A percentile compares a stretch with the other conserved stretches of the same genome.
phyloP scores from a whole-genome alignment of 2,329 filamentous ascomycete genomes.

The Stagonosporopsis rhizophila region DNA sequence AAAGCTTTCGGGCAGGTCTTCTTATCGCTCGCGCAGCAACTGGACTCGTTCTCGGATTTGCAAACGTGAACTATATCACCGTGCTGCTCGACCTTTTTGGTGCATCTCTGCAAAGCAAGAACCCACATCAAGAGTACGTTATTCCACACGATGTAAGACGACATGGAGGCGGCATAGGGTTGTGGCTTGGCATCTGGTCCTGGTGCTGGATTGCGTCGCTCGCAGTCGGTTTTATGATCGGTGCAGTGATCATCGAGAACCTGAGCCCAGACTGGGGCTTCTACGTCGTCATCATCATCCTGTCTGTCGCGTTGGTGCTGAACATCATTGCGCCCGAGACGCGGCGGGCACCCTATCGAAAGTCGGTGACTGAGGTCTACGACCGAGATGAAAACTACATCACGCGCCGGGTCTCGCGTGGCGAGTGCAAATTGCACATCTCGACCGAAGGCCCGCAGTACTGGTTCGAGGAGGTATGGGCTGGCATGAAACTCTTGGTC shows the following conservation, averaged over 20 bases:
- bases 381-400: conserved; percentile 55
- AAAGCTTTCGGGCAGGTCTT: conserved; percentile 66
- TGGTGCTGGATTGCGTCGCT: conserved; percentile 79
- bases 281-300: conserved; percentile 73
- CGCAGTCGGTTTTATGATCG: conserved; percentile 74
- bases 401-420: conserved; percentile 67
- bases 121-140: conserved; percentile 75
- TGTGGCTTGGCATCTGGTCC: conserved; percentile 71
- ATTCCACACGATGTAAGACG: conserved; percentile 72
- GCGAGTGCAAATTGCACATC: conserved; percentile 79
- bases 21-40: conserved; percentile 70
- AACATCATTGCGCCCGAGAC: conserved; percentile 77
- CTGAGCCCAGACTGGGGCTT: conserved; percentile 76
- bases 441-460: conserved; percentile 74
- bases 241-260: conserved; percentile 70
- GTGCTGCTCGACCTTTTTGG: conserved; percentile 78
- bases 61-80: conserved; percentile 77
- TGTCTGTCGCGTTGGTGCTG: conserved; percentile 69
- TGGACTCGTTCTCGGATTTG: conserved; percentile 74
- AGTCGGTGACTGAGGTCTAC: conserved; percentile 68
- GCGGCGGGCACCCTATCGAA: conserved; percentile 71
- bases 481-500: conserved; percentile 69
- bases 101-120: conserved; percentile 73
- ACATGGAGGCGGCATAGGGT: conserved; percentile 78
- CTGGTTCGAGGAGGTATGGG: conserved; percentile 79